Evolutionary conservation across 805 yeast genomes (phyloP), one percentile per base, ranked within the genome.

Genomic region (Starmerella apis): DNA sequence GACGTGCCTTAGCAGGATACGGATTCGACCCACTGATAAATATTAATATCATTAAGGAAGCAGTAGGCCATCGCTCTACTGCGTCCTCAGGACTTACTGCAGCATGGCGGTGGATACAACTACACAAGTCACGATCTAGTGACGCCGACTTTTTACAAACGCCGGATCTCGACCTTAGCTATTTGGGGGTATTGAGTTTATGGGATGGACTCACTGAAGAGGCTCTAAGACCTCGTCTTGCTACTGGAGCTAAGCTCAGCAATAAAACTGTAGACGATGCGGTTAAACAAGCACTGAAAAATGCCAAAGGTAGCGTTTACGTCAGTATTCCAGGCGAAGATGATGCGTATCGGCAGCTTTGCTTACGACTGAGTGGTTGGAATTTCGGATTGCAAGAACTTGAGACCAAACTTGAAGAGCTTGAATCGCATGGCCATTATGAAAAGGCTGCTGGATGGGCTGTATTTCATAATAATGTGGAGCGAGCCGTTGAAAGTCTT

Each of bases 381-480:
- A 86, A 85, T 59, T 79, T 85, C 59, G 80, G 86, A 1, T 75
- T 77, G 16, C 69, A 76, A 23, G 94, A 86, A 62, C 73, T 86
- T 54, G 94, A 87, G 56, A 79, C 75, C 35, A 79, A 81, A 54
- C 73, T 84, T 35, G 66, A 68, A 20, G 70, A 71, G 36, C 70
- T 90, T 36, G 77, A 81, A 20, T 65, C 68, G 0, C 64, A 69
- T 14, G 87, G 83, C 0, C 75, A 77, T 52, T 76, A 75, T 54
- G 95, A 87, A 54, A 81, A 90, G 62, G 97, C 98, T 0, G 98
- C 96, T 0, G 97, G 94, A 0, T 86, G 95, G 94, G 96, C 96
- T 0, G 88, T 87, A 0, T 90, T 90, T 65, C 90, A 86, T 62
- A 96, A 95, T 6, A 85, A 87, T 63, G 83, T 90, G 2, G 74